These are phyloP conservation scores for Melampsora americana DNA, from an alignment of 1,284 basidiomycete species.

Conservation along the genomic window DNA sequence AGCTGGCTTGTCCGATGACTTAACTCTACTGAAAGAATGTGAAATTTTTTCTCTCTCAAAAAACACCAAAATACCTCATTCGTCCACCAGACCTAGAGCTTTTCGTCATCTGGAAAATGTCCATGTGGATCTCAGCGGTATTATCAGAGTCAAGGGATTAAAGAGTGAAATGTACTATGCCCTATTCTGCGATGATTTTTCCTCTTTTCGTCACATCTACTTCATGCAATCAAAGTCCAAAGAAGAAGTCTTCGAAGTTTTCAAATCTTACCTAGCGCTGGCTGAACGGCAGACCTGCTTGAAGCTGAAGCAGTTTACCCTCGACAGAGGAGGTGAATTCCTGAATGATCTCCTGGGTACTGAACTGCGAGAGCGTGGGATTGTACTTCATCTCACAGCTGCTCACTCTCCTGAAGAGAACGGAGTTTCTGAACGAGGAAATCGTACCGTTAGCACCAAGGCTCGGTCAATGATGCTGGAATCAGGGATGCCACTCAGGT, in stretches of 20 bases:
- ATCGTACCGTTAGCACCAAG: neutral
- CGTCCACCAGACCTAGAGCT: too few species aligned
- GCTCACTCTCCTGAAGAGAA: conserved; percentile 9
- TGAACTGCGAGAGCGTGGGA: neutral
- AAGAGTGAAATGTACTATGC: neutral
- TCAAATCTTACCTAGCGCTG: neutral
- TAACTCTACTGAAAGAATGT: neutral
- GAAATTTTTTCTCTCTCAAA: neutral
- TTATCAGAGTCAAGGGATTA: neutral
- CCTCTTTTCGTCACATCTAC: neutral
- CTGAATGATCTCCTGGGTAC: neutral
- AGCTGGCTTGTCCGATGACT: neutral
- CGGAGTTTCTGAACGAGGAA: too few species aligned
- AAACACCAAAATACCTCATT: neutral
- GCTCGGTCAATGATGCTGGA: neutral
- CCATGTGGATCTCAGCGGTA: too few species aligned
- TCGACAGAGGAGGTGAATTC: neutral
- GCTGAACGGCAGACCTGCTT: neutral
- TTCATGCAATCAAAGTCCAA: too few species aligned
- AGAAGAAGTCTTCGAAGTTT: neutral
- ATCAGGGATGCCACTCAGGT: neutral
- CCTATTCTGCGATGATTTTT: neutral
- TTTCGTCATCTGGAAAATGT: too few species aligned
- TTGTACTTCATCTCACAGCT: conserved; percentile 3
- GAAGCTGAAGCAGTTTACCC: neutral